A percentile compares a stretch with the other conserved stretches of the same genome.
These are phyloP conservation scores for Stagonosporopsis chrysanthemi DNA, from an alignment of 2,329 filamentous ascomycete species.

Conservation along the genomic window DNA sequence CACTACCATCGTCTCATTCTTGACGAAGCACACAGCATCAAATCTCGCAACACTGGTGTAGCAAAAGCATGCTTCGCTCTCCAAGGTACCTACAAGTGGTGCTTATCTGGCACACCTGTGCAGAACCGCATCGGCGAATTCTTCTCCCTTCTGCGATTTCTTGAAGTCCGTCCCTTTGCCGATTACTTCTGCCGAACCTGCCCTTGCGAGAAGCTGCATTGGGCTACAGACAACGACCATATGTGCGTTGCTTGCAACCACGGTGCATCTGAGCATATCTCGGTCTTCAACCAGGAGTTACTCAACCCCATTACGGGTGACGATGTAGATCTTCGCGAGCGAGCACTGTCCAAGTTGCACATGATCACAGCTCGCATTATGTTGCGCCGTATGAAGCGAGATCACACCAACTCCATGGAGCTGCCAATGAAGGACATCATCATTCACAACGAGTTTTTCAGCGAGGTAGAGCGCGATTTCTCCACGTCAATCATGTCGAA, in stretches of 20 bases:
- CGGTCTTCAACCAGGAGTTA: constrained; percentile 92
- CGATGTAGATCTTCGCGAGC: constrained; percentile 63
- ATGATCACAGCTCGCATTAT: constrained; percentile 93
- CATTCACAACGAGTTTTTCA: constrained; percentile 94
- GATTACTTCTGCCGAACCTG: constrained; percentile 95
- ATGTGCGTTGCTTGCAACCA: constrained; percentile 75
- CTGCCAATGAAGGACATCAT: constrained; percentile 93
- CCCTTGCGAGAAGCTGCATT: constrained; percentile 80
- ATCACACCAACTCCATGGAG: constrained; percentile 94
- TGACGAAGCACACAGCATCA: constrained; percentile 96
- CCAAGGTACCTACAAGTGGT: constrained; percentile 90
- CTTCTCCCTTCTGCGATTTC: constrained; percentile 91
- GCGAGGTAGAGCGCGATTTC: constrained; percentile 94
- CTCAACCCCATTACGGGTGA: constrained; percentile 74
- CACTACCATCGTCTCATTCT: constrained; percentile 90
- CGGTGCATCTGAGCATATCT: constrained; percentile 72
- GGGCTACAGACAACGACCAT: constrained; percentile 76
- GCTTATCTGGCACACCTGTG: constrained; percentile 90
- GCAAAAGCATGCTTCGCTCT: constrained; percentile 95
- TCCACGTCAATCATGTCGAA: constrained; percentile 95
- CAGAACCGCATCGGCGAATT: constrained; percentile 98
- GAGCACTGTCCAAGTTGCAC: constrained; percentile 81
- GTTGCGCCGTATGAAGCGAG: constrained; percentile 91
- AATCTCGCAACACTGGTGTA: constrained; percentile 85
- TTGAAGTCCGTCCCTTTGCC: constrained; percentile 87